Conservation (phyloP, 2,329 filamentous ascomycete species). For the Colletotrichum sp. region DNA sequence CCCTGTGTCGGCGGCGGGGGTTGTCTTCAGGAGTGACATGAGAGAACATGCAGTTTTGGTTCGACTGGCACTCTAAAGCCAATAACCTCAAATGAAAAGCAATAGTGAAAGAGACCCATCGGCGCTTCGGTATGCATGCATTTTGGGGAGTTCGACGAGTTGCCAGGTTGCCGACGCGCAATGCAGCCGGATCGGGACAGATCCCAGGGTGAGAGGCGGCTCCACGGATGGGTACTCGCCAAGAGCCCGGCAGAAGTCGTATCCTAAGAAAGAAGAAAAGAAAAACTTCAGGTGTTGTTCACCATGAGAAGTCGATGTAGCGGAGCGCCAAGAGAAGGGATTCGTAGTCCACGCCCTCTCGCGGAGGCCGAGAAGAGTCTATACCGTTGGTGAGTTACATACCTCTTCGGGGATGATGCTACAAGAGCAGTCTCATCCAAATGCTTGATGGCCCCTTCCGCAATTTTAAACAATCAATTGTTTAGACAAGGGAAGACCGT, state of each 20-base stretch:
- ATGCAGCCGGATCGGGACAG: background rate
- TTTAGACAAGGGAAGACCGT: background rate
- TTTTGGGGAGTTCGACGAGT: background rate
- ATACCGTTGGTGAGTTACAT: background rate
- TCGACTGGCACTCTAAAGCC: background rate
- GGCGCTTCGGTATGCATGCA: background rate
- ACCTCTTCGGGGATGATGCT: slow-evolving; percentile 15
- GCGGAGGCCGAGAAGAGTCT: background rate
- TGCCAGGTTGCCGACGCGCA: background rate
- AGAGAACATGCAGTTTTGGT: background rate
- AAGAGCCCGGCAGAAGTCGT: background rate
- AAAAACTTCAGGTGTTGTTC: background rate
- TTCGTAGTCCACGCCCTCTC: background rate
- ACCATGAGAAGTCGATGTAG: background rate
- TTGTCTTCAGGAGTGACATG: background rate
- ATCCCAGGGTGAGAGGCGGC: background rate
- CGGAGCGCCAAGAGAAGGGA: background rate
- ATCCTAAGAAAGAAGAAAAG: background rate
- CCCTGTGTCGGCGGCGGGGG: background rate
- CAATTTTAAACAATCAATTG: slow-evolving; percentile 11
- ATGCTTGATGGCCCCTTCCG: background rate
- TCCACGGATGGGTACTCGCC: background rate
- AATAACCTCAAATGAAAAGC: background rate
- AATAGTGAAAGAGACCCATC: background rate
- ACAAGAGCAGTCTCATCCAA: slow-evolving; percentile 13